A percentile compares a stretch with the other conserved stretches of the same genome.
Conservation (phyloP, 208 protist species). For the Porcisia deanei region DNA sequence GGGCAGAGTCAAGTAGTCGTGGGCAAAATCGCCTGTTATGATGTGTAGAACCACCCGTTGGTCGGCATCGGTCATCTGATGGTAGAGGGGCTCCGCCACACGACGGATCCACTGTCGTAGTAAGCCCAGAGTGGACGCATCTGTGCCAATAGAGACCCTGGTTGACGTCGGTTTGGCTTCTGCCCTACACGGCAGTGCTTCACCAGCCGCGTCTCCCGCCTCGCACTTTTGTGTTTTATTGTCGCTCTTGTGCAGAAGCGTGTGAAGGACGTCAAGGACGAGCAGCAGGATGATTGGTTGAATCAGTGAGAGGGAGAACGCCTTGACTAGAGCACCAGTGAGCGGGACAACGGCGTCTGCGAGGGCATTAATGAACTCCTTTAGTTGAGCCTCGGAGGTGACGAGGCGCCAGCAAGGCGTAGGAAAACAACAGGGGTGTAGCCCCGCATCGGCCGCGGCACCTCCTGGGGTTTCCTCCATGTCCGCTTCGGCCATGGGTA, state of each 20-base stretch:
- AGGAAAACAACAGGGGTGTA: neutral
- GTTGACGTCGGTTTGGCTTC: neutral
- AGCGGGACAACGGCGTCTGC: conserved; percentile 38
- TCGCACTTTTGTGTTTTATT: neutral
- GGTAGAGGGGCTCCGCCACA: conserved; percentile 16
- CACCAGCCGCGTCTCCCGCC: neutral
- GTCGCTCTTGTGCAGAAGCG: neutral
- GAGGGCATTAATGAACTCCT: conserved; percentile 40
- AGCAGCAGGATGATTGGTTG: conserved; percentile 41
- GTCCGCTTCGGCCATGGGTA: neutral
- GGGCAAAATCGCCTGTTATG: conserved; percentile 9
- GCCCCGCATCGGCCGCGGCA: neutral
- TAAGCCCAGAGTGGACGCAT: conserved; percentile 3
- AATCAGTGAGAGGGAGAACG: conserved; percentile 19
- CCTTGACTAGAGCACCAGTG: conserved; percentile 29
- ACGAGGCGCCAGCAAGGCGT: conserved; percentile 3
- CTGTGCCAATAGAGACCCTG: neutral
- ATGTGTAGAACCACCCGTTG: neutral
- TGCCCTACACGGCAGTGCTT: neutral
- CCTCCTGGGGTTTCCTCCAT: neutral
- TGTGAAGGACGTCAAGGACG: conserved; percentile 44
- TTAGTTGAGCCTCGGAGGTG: conserved; percentile 15
- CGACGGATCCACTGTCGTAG: conserved; percentile 24
- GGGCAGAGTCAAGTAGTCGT: conserved; percentile 7
- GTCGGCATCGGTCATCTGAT: neutral